Base-by-base conservation (phyloP, 2,329 filamentous ascomycete genomes). In the Neurospora crassa region DNA sequence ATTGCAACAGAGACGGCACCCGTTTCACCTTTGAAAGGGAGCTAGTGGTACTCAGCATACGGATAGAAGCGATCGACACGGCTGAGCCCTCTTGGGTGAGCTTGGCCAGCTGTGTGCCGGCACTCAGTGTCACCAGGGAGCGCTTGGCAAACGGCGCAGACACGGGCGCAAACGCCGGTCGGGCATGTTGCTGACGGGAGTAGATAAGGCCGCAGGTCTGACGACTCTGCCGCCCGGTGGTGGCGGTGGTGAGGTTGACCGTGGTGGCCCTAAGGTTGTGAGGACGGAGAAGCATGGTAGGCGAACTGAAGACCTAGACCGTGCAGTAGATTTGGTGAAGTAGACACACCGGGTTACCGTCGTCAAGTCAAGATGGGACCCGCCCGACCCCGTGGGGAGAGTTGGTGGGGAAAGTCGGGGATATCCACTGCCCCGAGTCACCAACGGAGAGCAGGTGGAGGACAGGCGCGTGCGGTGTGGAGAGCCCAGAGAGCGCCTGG, bases 161-260 rank as follows among this genome's bases (percentile, higher is more conserved):
- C 24, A 59, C 47, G 24, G 47, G 24, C 47, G 47, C 53, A 63
- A 29, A 63, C 53, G 53, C 53, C 53, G 53, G 53, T 37, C 53
- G 53, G 29, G 53, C 53, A 63, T 63, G 68, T 69, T 75, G 74
- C 41, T 72, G 74, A 47, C 75, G 76, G 37, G 74, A 67, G 8
- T 74, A 73, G 67, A 78, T 75, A 47, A 78, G 76, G 69, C 79
- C 78, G 75, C 81, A 80, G 29, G 71, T 68, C 68, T 71, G 75
- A 69, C 73, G 74, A 68, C 75, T 69, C 67, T 67, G 74, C 40
- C 70, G 69, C 29, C 71, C 71, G 37, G 75, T 47, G 24, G 53
- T 34, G 53, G 67, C 37, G 43, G 42, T 43, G 67, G 42, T 68
- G 69, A 67, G 20, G 59, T 41, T 18, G 63, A 20, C 53, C 24